Conservation (phyloP, 2,329 filamentous ascomycete species). For the Botryotinia globosa region DNA sequence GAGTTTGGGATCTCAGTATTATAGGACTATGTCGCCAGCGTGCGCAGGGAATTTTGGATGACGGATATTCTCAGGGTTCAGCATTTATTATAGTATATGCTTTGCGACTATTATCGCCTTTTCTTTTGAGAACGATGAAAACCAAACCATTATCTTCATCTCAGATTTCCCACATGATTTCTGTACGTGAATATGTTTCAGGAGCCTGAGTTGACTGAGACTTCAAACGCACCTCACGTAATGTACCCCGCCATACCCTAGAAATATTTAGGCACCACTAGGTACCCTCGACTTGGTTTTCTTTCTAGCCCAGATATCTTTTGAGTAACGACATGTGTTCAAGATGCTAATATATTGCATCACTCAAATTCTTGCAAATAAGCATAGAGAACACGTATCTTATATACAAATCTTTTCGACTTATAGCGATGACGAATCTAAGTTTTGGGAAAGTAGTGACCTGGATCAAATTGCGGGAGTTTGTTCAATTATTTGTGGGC, state of each 20-base stretch:
- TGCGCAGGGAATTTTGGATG: neutral
- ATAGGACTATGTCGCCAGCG: neutral
- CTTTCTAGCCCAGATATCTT: too few species aligned
- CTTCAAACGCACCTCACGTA: neutral
- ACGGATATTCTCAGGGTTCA: neutral
- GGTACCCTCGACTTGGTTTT: neutral
- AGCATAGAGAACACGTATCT: neutral
- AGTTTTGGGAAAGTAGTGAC: too few species aligned
- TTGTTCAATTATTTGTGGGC: neutral
- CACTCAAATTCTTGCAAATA: neutral
- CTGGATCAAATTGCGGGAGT: neutral
- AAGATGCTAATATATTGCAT: neutral
- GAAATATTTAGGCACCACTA: neutral
- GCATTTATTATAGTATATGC: neutral
- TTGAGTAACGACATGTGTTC: neutral
- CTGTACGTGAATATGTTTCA: constrained; percentile 2
- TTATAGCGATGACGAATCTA: neutral
- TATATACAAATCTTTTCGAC: neutral
- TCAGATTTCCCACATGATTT: neutral
- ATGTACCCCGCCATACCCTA: too few species aligned
- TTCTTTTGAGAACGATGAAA: neutral
- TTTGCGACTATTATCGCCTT: neutral
- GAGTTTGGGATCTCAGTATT: neutral
- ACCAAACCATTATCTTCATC: neutral
- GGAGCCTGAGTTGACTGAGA: neutral